Evolutionary conservation across 345 rosid genomes (phyloP).

Genomic region (Combretum micranthum): DNA sequence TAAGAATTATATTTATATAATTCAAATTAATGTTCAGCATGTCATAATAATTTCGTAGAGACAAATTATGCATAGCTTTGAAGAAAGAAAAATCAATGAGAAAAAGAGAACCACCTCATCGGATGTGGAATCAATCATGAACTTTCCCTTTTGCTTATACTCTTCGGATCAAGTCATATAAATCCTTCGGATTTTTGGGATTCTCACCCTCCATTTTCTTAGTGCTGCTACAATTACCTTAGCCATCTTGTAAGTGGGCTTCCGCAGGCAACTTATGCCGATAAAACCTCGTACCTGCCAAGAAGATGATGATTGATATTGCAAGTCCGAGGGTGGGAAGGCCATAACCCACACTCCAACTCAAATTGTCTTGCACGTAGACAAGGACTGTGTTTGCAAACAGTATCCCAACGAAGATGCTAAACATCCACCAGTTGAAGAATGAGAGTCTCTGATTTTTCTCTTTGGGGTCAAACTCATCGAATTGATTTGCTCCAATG

Average conservation of each 20-base stretch:
- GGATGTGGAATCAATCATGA: constrained; percentile 55
- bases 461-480: constrained; percentile 69
- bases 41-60: too few relatives aligned
- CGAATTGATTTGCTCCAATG: constrained; percentile 88
- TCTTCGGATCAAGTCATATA: constrained; percentile 50
- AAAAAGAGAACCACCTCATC: constrained; percentile 30
- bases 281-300: constrained; percentile 64
- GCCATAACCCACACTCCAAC: constrained; percentile 73
- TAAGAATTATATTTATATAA: too few relatives aligned
- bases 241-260: constrained; percentile 76
- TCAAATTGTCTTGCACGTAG: constrained; percentile 83
- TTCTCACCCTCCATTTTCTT: constrained; percentile 39
- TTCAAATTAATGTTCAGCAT: too few relatives aligned
- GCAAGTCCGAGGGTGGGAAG: constrained; percentile 69
- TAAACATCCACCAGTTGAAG: too few relatives aligned
- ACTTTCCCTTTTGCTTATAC: constrained; percentile 42
- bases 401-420: constrained; percentile 83
- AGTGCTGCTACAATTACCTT: constrained; percentile 62
- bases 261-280: constrained; percentile 65
- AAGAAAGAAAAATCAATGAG: too few relatives aligned
- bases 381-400: constrained; percentile 80
- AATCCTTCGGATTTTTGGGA: constrained; percentile 37
- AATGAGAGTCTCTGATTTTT: constrained; percentile 67
- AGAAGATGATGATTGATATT: constrained; percentile 46
- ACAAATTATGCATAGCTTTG: too few relatives aligned